phyloP scores from a whole-genome alignment of 352 stramenopile species.

The Phytopythium litorale region DNA sequence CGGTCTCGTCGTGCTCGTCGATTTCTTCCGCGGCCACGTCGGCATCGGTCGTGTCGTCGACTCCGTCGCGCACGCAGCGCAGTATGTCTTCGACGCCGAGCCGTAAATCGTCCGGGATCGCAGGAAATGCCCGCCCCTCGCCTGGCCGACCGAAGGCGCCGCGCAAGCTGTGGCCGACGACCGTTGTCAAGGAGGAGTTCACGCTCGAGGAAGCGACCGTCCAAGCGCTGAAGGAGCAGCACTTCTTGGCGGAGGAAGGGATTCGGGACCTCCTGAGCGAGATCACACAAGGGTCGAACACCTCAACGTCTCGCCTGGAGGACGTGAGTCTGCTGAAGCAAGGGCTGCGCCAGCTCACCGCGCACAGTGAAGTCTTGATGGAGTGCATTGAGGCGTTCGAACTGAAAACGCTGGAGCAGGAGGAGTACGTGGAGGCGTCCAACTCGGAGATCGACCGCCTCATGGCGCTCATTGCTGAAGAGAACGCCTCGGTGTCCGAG shows the following conservation, averaged over 20 bases:
- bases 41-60: slow-evolving; percentile 24
- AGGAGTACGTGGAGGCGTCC: slow-evolving; percentile 36
- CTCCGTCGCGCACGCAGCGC: slow-evolving; percentile 23
- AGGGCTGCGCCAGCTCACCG: slow-evolving; percentile 31
- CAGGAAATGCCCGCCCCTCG: slow-evolving; percentile 4
- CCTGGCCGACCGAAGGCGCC: slow-evolving; percentile 14
- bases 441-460: slow-evolving; percentile 43
- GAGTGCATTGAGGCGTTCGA: slow-evolving; percentile 44
- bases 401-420: slow-evolving; percentile 33
- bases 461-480: slow-evolving; percentile 24
- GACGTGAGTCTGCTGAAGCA: slow-evolving; percentile 53
- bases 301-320: slow-evolving; percentile 31
- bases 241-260: slow-evolving; percentile 53
- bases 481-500: slow-evolving; percentile 15
- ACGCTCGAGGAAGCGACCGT: slow-evolving; percentile 35
- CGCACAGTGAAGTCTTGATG: slow-evolving; percentile 50
- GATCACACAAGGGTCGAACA: slow-evolving; percentile 15
- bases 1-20: slow-evolving; percentile 48
- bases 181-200: slow-evolving; percentile 38
- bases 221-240: slow-evolving; percentile 63
- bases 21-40: slow-evolving; percentile 37
- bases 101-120: slow-evolving; percentile 4
- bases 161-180: slow-evolving; percentile 39
- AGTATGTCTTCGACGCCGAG: slow-evolving; percentile 1
- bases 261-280: slow-evolving; percentile 62